Base-by-base conservation (phyloP, 768 basidiomycete genomes). In the Rubroboletus satanas region DNA sequence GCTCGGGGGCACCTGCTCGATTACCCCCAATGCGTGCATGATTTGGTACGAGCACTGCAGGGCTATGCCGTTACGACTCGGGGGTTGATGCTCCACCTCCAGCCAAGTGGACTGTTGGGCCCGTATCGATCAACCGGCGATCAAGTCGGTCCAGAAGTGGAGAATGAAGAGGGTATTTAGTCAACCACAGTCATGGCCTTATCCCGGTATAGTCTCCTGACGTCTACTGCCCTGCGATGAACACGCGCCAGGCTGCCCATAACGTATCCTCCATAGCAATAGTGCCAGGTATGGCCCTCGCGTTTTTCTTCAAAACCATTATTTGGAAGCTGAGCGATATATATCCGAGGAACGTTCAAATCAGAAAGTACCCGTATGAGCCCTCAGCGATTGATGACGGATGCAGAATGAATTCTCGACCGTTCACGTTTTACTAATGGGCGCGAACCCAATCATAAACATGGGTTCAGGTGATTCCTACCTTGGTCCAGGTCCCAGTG, bases 311-410 rank as follows among this genome's bases (percentile, higher is more conserved):
- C 46, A 39, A 35, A 33, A 21, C 33, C 11, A 33, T 29, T 41
- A 8, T 33, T 35, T 21, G 21, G 26, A 44, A 29, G 18, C 39
- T 26, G 41, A 51, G 28, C 33, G 5, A 45, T 49, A 49, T 49
- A 49, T 52, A 49, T 58, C 55, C 60, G 59, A 62, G 48, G 54
- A 37, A 32, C 4, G 9, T 35, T 50, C 51, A 21, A 45, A 38
- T 33, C 33, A 28, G 36, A 45, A 45, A 21, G 43, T 15, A 29
- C 36, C 36, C 31, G 26, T n/a, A 46, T 31, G 26, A 14, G 47
- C 38, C 39, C 37, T 39, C 33, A 4, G 21, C 45, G 12, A 38
- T 15, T 8, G 39, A 44, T 35, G 21, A 31, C 43, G 35, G 55
- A 57, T 54, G 18, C 10, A 23, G 35, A 37, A 44, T 28, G 23